phyloP scores from a whole-genome alignment of 495 filamentous ascomycete genomes.

The Talaromyces thailandensis region DNA sequence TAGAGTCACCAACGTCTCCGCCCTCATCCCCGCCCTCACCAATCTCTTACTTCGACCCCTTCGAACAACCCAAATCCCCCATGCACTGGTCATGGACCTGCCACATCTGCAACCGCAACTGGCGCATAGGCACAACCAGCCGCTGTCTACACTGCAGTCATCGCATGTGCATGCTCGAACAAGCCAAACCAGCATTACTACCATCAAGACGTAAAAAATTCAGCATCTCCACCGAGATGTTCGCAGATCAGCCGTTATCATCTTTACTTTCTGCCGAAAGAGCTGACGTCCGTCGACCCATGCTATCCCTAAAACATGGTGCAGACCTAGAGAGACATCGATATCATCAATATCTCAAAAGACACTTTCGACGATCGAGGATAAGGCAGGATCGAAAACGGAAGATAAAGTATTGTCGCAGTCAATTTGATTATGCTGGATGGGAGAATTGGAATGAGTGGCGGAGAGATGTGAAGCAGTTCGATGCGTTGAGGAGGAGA shows the following conservation, averaged over 20 bases:
- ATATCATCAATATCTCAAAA: not conserved
- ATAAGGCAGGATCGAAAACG: not conserved
- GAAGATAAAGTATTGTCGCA: not conserved
- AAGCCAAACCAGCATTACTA: not conserved
- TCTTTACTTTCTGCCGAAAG: not conserved
- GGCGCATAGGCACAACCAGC: not conserved
- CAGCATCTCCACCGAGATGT: not conserved
- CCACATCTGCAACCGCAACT: not conserved
- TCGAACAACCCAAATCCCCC: not conserved
- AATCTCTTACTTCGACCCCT: not conserved
- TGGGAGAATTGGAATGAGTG: conserved; percentile 8
- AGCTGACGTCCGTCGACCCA: not conserved
- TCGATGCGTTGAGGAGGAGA: not conserved
- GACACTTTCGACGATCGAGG: not conserved
- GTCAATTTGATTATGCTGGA: conserved; percentile 8
- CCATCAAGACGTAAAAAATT: not conserved
- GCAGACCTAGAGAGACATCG: not conserved
- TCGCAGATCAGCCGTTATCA: not conserved
- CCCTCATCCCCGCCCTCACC: not conserved
- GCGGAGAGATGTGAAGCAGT: conserved; percentile 1
- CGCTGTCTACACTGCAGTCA: conserved; percentile 3
- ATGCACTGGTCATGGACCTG: not conserved
- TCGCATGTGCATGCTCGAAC: conserved; percentile 2
- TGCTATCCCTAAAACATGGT: not conserved
- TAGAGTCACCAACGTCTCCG: not conserved